Conservation (phyloP, 331 rosid genomes). For the Phaseolus coccineus region DNA sequence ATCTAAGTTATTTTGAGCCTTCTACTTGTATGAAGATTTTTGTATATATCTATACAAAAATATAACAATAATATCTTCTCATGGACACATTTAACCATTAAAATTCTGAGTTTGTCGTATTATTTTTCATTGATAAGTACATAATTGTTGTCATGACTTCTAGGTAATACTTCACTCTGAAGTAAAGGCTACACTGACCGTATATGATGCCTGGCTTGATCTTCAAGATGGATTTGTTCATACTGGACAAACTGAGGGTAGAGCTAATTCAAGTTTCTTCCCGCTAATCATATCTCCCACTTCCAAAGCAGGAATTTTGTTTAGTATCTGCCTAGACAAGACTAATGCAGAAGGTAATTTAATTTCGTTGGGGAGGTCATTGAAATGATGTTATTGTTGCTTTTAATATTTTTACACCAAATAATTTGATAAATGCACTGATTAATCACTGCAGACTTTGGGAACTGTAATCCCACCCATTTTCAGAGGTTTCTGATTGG, state of each 20-base stretch:
- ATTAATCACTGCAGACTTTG: slow-evolving; percentile 24
- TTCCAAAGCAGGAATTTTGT: slow-evolving; percentile 87
- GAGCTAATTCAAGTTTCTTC: slow-evolving; percentile 79
- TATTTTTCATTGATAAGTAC: slow-evolving; percentile 32
- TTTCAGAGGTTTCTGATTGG: slow-evolving; percentile 35
- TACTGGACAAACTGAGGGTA: slow-evolving; percentile 65
- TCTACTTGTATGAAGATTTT: slow-evolving; percentile 30
- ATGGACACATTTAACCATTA: slow-evolving; percentile 15
- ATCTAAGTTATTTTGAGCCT: slow-evolving; percentile 7
- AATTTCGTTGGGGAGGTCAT: slow-evolving; percentile 19
- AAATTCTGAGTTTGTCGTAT: slow-evolving; percentile 27
- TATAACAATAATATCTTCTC: slow-evolving; percentile 9
- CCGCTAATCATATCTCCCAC: slow-evolving; percentile 84
- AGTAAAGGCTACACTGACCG: slow-evolving; percentile 85
- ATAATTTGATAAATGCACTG: slow-evolving; percentile 12
- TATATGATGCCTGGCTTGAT: slow-evolving; percentile 95
- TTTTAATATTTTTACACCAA: slow-evolving; percentile 29
- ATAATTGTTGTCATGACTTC: slow-evolving; percentile 45
- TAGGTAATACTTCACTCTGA: slow-evolving; percentile 95
- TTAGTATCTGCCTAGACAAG: slow-evolving; percentile 82
- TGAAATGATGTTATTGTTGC: slow-evolving; percentile 34
- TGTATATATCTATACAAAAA: background rate
- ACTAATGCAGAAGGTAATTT: slow-evolving; percentile 68
- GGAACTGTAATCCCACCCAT: slow-evolving; percentile 29
- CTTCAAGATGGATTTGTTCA: slow-evolving; percentile 98